Evolutionary conservation across 768 basidiomycete species (phyloP), one percentile per base, ranked within the genome.

Genomic region (Mycena olivaceomarginata): DNA sequence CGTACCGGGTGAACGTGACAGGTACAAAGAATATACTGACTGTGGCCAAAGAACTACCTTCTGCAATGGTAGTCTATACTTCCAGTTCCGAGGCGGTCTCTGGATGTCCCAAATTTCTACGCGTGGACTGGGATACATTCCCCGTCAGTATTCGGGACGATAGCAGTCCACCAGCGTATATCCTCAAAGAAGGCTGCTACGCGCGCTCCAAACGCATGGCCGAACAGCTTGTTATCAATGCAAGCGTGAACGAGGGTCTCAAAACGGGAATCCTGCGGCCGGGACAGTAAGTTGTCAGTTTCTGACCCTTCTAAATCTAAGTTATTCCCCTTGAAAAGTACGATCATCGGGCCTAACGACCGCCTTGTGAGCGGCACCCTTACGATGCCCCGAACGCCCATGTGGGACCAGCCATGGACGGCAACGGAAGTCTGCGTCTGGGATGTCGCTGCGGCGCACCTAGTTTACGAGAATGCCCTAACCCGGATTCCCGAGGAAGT

Each of bases 141-240:
- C 80, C 80, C 12, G 56, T 59, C 48, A 64, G 75, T 74, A 79
- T 91, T 59, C 87, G 88, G 78, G 90, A 91, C 80, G 91, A 92
- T 80, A 89, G 91, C 81, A 85, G 89, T 15, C 74, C 91, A 70
- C 84, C 85, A 2, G 85, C 85, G 75, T 85, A 87, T 2, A 82
- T 82, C 0, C 79, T 31, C 8, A 77, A 81, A 18, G 78, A 89
- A 40, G 90, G 89, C 79, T 88, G 88, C 37, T 93, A 93, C 81
- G 89, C 90, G 79, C 85, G 87, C 53, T 91, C 92, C 56, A 93
- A 93, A 82, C 87, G 88, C 12, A 79, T 87, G 69, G 92, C 91
- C 1, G 92, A 93, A 82, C 84, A 87, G 80, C 83, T 92, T 51
- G 90, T 93, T 7, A 82, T 90, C n/a, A 85, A 83, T 0, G 91